phyloP scores from a whole-genome alignment of 192 early-diverging fungal genomes.

The Phlyctochytrium bullatum region DNA sequence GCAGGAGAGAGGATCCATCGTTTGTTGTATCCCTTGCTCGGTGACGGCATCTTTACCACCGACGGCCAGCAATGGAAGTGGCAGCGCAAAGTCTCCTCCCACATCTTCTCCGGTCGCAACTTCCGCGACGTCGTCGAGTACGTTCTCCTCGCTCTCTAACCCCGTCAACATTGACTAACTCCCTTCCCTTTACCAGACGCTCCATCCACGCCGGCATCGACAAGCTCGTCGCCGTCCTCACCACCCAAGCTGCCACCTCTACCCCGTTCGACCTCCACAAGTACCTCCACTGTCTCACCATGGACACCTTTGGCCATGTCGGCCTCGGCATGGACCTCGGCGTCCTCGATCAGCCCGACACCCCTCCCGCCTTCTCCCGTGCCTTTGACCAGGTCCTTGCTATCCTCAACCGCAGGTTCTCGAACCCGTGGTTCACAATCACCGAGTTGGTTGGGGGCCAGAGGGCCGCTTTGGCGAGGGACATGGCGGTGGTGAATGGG shows the following conservation, averaged over 20 bases:
- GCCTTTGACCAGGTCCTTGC: neutral
- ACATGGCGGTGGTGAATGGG: slow-evolving; percentile 4
- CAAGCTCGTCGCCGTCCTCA: slow-evolving; percentile 23
- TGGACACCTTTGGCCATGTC: slow-evolving; percentile 4
- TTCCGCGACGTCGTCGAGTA: slow-evolving; percentile 22
- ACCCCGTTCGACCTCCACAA: slow-evolving; percentile 12
- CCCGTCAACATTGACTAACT: slow-evolving; percentile 18
- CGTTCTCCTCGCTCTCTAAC: slow-evolving; percentile 6
- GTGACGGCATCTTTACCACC: slow-evolving; percentile 46
- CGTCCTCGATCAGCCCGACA: neutral
- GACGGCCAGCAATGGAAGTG: slow-evolving; percentile 64
- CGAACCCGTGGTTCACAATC: neutral
- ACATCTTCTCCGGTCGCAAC: slow-evolving; percentile 37
- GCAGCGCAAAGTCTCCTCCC: slow-evolving; percentile 53
- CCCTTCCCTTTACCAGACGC: slow-evolving; percentile 14
- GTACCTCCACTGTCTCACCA: slow-evolving; percentile 6
- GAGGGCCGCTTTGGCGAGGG: neutral
- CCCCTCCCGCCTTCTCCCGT: neutral
- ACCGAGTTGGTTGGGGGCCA: neutral
- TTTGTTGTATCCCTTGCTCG: neutral
- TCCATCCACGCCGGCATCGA: slow-evolving; percentile 7
- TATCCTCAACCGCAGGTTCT: neutral
- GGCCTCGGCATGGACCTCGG: neutral
- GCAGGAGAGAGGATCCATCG: neutral
- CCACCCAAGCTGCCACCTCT: slow-evolving; percentile 24